A percentile compares a stretch with the other conserved stretches of the same genome.
phyloP scores from a whole-genome alignment of 2,329 filamentous ascomycete genomes.

The Colletotrichum cuscutae region DNA sequence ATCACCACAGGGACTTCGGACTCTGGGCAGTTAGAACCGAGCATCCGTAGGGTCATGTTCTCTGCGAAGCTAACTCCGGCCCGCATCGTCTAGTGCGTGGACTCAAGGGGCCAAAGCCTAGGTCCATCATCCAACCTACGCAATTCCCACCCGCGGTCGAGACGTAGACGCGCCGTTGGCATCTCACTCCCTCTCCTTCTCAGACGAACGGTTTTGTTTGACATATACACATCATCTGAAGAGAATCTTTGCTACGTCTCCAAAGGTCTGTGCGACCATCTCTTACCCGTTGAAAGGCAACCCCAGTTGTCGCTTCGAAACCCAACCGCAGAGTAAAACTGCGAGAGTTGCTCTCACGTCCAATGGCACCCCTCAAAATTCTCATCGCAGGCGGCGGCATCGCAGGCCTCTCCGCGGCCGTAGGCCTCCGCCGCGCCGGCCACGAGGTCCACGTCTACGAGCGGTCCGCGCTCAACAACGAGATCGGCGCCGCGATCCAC shows the following conservation, averaged over 20 bases:
- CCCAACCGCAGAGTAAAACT: too few relatives aligned
- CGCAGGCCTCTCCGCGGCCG: slow-evolving; percentile 46
- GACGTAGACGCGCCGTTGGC: not conserved
- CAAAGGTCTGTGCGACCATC: not conserved
- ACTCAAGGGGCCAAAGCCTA: not conserved
- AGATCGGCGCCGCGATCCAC: slow-evolving; percentile 51
- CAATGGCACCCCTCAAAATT: slow-evolving; percentile 24
- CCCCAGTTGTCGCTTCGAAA: not conserved
- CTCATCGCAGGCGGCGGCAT: slow-evolving; percentile 49
- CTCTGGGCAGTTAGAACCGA: not conserved
- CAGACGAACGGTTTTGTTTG: not conserved
- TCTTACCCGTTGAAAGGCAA: not conserved
- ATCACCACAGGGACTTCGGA: not conserved
- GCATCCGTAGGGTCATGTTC: too few relatives aligned
- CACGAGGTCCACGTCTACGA: slow-evolving; percentile 48
- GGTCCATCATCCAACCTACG: not conserved
- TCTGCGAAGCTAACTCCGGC: not conserved
- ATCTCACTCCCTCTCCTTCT: not conserved
- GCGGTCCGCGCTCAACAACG: slow-evolving; percentile 47
- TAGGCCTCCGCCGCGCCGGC: slow-evolving; percentile 46
- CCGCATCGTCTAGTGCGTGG: not conserved
- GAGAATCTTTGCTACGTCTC: too few relatives aligned
- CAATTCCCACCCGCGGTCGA: not conserved
- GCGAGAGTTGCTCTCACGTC: not conserved
- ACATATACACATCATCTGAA: not conserved